Conservation (phyloP, 2,329 filamentous ascomycete genomes). For the Huntiella savannae region DNA sequence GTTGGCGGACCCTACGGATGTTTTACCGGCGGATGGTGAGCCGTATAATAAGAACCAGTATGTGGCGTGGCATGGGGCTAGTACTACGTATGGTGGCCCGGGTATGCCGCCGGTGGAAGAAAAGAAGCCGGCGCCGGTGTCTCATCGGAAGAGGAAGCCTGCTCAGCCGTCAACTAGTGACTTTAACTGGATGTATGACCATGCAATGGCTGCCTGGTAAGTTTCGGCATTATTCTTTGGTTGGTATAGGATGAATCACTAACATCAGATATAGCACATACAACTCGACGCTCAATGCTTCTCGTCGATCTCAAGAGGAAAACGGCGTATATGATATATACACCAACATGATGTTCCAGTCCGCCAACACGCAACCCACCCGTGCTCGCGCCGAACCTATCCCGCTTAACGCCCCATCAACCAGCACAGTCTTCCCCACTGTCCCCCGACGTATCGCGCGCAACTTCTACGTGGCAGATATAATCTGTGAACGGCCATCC, state of each 20-base stretch:
- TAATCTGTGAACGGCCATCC: slow-evolving; percentile 31
- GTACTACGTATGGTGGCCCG: slow-evolving; percentile 82
- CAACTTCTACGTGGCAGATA: slow-evolving; percentile 39
- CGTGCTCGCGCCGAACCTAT: slow-evolving; percentile 57
- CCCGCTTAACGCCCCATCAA: slow-evolving; percentile 16
- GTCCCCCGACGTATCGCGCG: slow-evolving; percentile 30
- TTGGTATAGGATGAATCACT: slow-evolving; percentile 1
- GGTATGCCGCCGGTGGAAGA: slow-evolving; percentile 49
- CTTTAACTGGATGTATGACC: slow-evolving; percentile 91
- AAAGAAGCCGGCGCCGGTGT: slow-evolving; percentile 16
- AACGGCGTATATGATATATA: slow-evolving; percentile 80
- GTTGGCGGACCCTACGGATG: slow-evolving; percentile 76
- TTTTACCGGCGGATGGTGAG: slow-evolving; percentile 48
- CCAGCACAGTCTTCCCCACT: slow-evolving; percentile 25
- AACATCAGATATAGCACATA: slow-evolving; percentile 43
- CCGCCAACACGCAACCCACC: slow-evolving; percentile 73
- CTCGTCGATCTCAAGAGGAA: slow-evolving; percentile 45
- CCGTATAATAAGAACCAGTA: slow-evolving; percentile 99
- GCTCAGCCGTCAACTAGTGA: slow-evolving; percentile 76
- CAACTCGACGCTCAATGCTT: slow-evolving; percentile 53
- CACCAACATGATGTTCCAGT: slow-evolving; percentile 81
- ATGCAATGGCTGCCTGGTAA: slow-evolving; percentile 78
- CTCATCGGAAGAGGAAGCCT: slow-evolving; percentile 68
- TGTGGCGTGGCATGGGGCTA: slow-evolving; percentile 95
- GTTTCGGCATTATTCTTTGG: slow-evolving; percentile 8